These are phyloP conservation scores for Heliocybe sulcata DNA, from an alignment of 1,284 basidiomycete genomes.

Conservation along the genomic window DNA sequence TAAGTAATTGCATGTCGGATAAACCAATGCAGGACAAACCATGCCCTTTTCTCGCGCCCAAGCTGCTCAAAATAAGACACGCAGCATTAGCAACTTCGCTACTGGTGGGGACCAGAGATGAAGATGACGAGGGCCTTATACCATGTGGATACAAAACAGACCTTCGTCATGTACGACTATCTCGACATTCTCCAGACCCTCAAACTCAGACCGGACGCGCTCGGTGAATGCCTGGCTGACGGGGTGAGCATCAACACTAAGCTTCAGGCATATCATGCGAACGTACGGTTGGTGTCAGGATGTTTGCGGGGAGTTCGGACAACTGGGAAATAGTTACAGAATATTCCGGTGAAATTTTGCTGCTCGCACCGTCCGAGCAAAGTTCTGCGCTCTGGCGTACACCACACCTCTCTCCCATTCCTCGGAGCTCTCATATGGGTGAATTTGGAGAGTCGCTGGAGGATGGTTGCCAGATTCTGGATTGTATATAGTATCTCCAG, in stretches of 20 bases:
- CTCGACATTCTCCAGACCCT: slow-evolving; percentile 61
- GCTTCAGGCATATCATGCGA: background rate
- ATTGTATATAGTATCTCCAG: slow-evolving; percentile 50
- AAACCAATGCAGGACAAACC: slow-evolving; percentile 30
- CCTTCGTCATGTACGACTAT: slow-evolving; percentile 73
- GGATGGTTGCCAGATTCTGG: slow-evolving; percentile 40
- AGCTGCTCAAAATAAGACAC: slow-evolving; percentile 24
- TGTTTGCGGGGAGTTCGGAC: slow-evolving; percentile 81
- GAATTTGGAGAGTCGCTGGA: slow-evolving; percentile 38
- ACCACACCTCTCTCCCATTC: slow-evolving; percentile 69
- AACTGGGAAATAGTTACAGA: slow-evolving; percentile 34
- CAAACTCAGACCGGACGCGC: slow-evolving; percentile 63
- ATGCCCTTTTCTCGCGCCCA: slow-evolving; percentile 83
- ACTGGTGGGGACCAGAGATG: background rate
- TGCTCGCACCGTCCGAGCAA: slow-evolving; percentile 58
- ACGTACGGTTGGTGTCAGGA: slow-evolving; percentile 70
- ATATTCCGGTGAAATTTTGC: background rate
- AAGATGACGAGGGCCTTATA: background rate
- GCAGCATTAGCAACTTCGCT: background rate
- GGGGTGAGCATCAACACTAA: background rate
- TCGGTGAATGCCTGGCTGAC: slow-evolving; percentile 56
- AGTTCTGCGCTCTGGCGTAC: slow-evolving; percentile 79
- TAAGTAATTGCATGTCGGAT: background rate
- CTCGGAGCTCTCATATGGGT: slow-evolving; percentile 34
- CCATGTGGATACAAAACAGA: slow-evolving; percentile 21